These are phyloP conservation scores for Acacia acuminata DNA, from an alignment of 306 rosid species.

Conservation along the genomic window DNA sequence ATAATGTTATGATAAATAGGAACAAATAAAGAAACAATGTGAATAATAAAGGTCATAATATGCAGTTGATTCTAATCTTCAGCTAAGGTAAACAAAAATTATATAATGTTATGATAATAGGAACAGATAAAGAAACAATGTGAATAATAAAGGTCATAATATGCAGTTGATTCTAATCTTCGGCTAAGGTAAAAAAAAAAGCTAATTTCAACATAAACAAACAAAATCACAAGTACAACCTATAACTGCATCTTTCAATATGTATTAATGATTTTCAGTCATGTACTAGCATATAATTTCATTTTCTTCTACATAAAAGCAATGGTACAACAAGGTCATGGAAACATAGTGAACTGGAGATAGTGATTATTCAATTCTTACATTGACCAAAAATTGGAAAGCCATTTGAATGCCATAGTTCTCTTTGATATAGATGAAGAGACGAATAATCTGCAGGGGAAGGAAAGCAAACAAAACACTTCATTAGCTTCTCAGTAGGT, in stretches of 20 bases:
- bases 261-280: constrained; percentile 27
- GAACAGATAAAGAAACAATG: background rate
- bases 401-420: constrained; percentile 63
- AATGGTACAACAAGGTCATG: constrained; percentile 22
- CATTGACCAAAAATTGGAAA: constrained; percentile 90
- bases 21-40: no score
- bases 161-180: constrained; percentile 18
- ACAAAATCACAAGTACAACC: constrained; percentile 15
- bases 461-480: constrained; percentile 7
- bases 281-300: constrained; percentile 13
- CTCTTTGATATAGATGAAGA: constrained; percentile 66
- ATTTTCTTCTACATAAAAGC: constrained; percentile 19
- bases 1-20: no score
- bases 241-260: constrained; percentile 22
- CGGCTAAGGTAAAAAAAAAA: background rate
- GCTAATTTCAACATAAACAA: background rate
- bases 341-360: constrained; percentile 30
- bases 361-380: constrained; percentile 42
- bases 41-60: no score
- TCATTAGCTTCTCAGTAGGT: constrained; percentile 17
- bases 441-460: constrained; percentile 48
- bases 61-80: no score
- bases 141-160: constrained; percentile 1
- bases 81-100: no score
- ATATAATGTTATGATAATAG: background rate